Conservation (phyloP, 495 filamentous ascomycete species). For the Paragyromitra xinjiangensis region DNA sequence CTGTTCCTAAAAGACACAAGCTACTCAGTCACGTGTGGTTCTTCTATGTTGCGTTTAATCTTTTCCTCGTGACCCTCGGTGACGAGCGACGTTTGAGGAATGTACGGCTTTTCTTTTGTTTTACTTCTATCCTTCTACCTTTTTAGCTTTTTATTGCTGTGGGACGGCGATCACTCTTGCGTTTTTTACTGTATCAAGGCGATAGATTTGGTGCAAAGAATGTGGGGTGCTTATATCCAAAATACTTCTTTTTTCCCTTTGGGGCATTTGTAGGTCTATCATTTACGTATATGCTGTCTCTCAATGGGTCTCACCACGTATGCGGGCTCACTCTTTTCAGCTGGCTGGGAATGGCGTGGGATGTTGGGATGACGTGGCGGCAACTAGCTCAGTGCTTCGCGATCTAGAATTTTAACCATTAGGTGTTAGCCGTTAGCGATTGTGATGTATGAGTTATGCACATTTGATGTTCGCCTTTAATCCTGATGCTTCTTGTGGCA, state of each 20-base stretch:
- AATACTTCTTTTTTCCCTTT: constrained; percentile 12
- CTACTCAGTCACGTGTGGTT: constrained; percentile 32
- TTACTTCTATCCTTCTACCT: constrained; percentile 21
- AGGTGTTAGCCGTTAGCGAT: background rate
- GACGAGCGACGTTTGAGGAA: constrained; percentile 44
- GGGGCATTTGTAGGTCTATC: background rate
- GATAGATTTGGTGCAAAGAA: constrained; percentile 49
- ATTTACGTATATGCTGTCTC: background rate
- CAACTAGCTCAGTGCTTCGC: background rate
- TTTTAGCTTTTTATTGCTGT: constrained; percentile 31
- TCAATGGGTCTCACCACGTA: background rate
- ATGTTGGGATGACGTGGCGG: background rate
- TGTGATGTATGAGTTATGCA: background rate
- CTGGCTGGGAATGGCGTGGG: background rate
- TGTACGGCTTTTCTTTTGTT: constrained; percentile 44
- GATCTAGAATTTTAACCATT: background rate
- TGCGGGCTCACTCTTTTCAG: background rate
- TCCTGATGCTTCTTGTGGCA: background rate
- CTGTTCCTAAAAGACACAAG: constrained; percentile 41
- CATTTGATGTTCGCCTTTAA: background rate
- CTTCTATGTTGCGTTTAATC: constrained; percentile 44
- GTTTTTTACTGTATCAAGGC: constrained; percentile 53
- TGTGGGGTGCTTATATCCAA: constrained; percentile 48
- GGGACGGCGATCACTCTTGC: constrained; percentile 48
- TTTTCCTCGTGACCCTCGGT: constrained; percentile 35